Evolutionary conservation across 2,329 filamentous ascomycete genomes (phyloP), one percentile per base, ranked within the genome.

Genomic region (Arthrobotrys iridis): DNA sequence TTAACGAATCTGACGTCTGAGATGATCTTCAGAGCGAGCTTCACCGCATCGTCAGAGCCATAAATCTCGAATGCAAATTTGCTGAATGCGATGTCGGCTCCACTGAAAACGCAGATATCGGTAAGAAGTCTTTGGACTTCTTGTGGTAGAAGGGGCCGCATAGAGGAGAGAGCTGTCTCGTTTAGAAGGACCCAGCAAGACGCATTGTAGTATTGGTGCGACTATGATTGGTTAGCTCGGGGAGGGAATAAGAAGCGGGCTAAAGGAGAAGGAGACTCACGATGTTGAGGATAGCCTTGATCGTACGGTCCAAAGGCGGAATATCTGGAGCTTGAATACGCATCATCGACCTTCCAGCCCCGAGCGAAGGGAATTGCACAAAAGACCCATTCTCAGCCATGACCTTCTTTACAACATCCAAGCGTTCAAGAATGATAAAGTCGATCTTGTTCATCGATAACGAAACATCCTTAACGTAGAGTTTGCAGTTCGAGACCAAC

Each of bases 371-470:
- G 78, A 99, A 92, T 81, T 97, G 87, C 79, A 99, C 93, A 82
- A 96, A 97, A 4, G 94, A 96, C 37, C 94, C 95, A 80, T 98
- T 98, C 66, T 91, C 91, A 81, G 99, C 95, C 83, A 97, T 94
- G 78, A 99, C 97, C 85, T 97, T 97, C 80, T 93, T 92, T 71
- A 99, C 93, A 83, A 98, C 98, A 83, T 98, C 94, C 79, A 98
- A 86, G 24, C 95, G 91, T 79, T 91, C 91, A 35, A 98, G 88
- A 71, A 99, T 83, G 79, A 99, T 94, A 81, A 91, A 96, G 82
- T 99, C 95, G 77, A 98, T 93, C 84, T 99, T 99, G 81, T 91
- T 91, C 30, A 92, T 88, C 52, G 93, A 91, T 73, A 99, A 91
- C 77, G 91, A 88, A 45, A 96, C 93, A 81, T 97, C 93, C 83